Base-by-base conservation (phyloP, 2,329 filamentous ascomycete genomes). In the Claviceps sp. region DNA sequence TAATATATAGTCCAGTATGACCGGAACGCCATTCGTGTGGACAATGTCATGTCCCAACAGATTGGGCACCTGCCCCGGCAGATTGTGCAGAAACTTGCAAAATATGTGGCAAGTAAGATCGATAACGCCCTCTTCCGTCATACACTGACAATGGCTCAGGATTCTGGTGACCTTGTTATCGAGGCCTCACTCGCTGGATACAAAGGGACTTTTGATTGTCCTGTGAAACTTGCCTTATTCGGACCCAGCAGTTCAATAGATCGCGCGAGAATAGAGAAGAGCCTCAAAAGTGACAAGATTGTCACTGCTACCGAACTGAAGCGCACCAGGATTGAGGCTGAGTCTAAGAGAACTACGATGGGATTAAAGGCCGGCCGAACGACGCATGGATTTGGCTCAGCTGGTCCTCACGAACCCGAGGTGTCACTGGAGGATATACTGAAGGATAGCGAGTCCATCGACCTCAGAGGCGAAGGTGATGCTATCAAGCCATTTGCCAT, bases 11-110 rank as follows among this genome's bases (percentile, higher is more conserved):
- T 20, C n/a, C 50, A 71, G 58, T 87, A 85, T 61, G 87, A 93
- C 62, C 56, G 58, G 5, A 93, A 93, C 67, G 88, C 88, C 0
- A 88, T 94, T 53, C 78, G 81, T 5, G 79, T 94, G 1, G 76
- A 86, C 59, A 94, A 93, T 64, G 86, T 90, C 14, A 77, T 85
- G 61, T 77, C 80, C 16, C 64, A 67, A 7, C 88, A 94, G 60
- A 87, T 95, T 59, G 89, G 89, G 1, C 88, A 95, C 65, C 72
- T 95, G 42, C 84, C 86, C 6, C 73, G 79, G 13, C 72, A 68
- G 1, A 62, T 88, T 22, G 87, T 82, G 1, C 69, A 73, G n/a
- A 91, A 86, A 65, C 69, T 95, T 50, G 81, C 87, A 0, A 78
- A 76, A 2, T 89, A 87, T 62, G 74, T 94, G 62, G 82, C 84